Evolutionary conservation across 2,329 filamentous ascomycete species (phyloP).

Genomic region (Lachnellula suecica): DNA sequence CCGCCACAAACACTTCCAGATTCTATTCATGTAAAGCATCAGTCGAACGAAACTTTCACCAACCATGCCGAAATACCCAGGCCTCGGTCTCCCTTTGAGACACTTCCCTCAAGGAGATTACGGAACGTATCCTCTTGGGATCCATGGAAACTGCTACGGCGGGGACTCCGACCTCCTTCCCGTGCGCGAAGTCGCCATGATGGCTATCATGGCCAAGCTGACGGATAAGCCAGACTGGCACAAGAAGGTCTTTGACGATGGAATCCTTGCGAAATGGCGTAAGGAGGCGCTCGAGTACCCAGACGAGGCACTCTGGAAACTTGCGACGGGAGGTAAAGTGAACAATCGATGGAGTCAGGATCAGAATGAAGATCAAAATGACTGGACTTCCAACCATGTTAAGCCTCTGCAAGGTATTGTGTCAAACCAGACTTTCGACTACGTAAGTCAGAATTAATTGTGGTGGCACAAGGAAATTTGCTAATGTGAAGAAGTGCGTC

Average conservation of each 20-base stretch:
- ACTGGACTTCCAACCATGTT: background rate
- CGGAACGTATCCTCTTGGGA: background rate
- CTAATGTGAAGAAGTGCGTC: background rate
- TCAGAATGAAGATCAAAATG: background rate
- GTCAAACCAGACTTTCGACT: slow-evolving; percentile 1
- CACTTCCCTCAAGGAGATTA: background rate
- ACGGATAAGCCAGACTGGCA: slow-evolving; percentile 23
- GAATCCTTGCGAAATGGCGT: slow-evolving; percentile 21
- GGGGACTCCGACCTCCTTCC: background rate
- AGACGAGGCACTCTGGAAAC: slow-evolving; percentile 1
- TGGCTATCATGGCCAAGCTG: slow-evolving; percentile 19
- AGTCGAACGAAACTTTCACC: too few relatives aligned
- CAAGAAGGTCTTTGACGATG: slow-evolving; percentile 12
- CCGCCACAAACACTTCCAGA: too few relatives aligned
- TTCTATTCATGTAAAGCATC: too few relatives aligned
- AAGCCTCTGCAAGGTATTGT: background rate
- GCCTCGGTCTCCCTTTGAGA: background rate
- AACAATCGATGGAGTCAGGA: background rate
- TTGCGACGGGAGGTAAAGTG: background rate
- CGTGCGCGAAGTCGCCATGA: slow-evolving; percentile 21
- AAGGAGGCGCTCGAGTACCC: slow-evolving; percentile 11
- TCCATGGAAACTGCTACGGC: background rate
- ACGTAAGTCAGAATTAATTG: background rate
- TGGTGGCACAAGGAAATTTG: background rate
- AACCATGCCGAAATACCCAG: background rate